Evolutionary conservation across 768 basidiomycete species (phyloP), one percentile per base, ranked within the genome.

Genomic region (Panaeolus papilionaceus): DNA sequence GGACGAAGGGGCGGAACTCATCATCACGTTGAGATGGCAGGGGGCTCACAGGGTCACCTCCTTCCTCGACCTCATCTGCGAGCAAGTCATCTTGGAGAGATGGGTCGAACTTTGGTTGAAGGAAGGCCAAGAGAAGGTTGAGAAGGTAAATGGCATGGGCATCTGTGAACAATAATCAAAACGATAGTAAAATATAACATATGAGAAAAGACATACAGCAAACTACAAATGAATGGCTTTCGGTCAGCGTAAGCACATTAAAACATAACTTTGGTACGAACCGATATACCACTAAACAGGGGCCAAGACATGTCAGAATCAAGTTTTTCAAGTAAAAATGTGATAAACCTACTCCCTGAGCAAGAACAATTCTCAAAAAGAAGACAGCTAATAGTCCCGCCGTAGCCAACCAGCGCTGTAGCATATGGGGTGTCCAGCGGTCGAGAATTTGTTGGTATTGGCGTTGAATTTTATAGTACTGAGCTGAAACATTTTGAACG

Each of bases 61-160:
- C 98, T 76, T 95, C 96, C 73, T 99, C 98, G 20, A 98, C 92
- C 75, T 98, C 96, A 71, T 96, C 93, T 1, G 95, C 98, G 69
- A 94, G 84, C 12, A 98, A 83, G 77, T 99, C 98, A 58, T 94
- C 94, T 71, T 96, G 92, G 38, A 98, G 82, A 1, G 96, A 97
- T 0, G 98, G 97, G 79, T 99, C 98, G 77, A 99, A 99, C 77
- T 92, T 94, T 39, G 98, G 98, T 83, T 98, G 96, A 18, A 99
- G 85, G 85, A 99, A 99, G 1, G 98, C 97, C 71, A 99, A 87
- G 65, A 99, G 89, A 64, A 99, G 88, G 82, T 99, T 98, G 68
- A 98, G 86, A 69, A 97, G 88, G 81, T 98, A 98, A 72, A 98
- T 98, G 38, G 94, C 96, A 71, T 93, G 91, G 18, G 93, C 96